Percentiles rank a stretch among this genome's conserved stretches.
Evolutionary conservation across 768 basidiomycete species (phyloP).

Genomic region (Tubosaeta brunneosetosa): DNA sequence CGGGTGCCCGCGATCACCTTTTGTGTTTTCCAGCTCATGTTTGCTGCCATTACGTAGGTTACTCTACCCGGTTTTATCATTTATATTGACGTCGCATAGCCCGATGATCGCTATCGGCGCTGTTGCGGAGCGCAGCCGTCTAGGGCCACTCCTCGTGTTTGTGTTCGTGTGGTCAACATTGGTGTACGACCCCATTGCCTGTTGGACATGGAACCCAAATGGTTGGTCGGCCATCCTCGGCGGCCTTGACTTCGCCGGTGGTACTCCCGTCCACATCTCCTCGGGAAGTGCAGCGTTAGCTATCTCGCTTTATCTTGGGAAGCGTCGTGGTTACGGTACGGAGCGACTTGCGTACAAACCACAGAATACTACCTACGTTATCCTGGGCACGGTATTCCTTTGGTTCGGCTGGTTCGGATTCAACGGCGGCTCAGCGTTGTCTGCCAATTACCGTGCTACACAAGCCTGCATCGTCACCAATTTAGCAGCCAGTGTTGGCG

Average conservation of each 20-base stretch:
- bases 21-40: constrained; percentile 86
- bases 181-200: constrained; percentile 92
- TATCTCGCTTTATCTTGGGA: constrained; percentile 87
- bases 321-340: constrained; percentile 87
- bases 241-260: constrained; percentile 90
- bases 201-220: constrained; percentile 92
- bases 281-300: constrained; percentile 90
- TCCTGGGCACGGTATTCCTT: constrained; percentile 89
- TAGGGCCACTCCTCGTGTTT: constrained; percentile 86
- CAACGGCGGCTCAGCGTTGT: constrained; percentile 89
- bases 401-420: constrained; percentile 98
- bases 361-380: constrained; percentile 88
- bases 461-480: constrained; percentile 57
- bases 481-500: constrained; percentile 88
- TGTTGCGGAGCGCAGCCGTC: constrained; percentile 81
- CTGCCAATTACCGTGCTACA: constrained; percentile 82
- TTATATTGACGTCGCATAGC: constrained; percentile 33
- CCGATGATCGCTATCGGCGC: constrained; percentile 90
- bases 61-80: background rate
- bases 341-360: constrained; percentile 90
- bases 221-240: constrained; percentile 75
- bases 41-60: constrained; percentile 79
- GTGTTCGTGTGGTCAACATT: constrained; percentile 86
- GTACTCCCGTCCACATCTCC: constrained; percentile 95
- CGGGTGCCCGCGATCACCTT: constrained; percentile 73